Base-by-base conservation (phyloP, 75 land plant genomes). In the Chamaecyparis obtusa region DNA sequence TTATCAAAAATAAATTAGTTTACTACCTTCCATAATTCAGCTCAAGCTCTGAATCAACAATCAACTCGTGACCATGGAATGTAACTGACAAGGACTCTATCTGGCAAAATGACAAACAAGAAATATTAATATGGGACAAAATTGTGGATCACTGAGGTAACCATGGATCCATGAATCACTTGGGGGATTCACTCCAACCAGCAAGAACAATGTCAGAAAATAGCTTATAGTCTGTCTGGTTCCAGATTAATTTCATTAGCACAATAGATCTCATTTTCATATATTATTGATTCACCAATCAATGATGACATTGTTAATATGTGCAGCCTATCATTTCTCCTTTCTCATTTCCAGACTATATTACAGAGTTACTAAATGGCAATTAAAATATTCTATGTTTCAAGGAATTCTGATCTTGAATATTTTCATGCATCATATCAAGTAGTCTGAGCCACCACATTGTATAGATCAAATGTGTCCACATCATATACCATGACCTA, bases 1-100 rank as follows among this genome's bases (percentile, higher is more conserved):
- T 3, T 49, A 41, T 86, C 86, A 55, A 9, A 86, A 55, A 44
- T 9, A 43, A 19, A 64, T 37, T 19, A 39, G n/a, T 8, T 41
- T n/a, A 74, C 16, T 89, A 97, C 98, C 99, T 96, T 82, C 99
- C 99, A 95, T 97, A 97, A 48, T 97, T 97, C 35, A 97, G 95
- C 87, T 97, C 99, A 48, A 97, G 86, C 39, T 92, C 94, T 72
- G 98, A 93, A 88, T 97, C 99, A 46, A 95, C 96, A 57, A 97
- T 94, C 9, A 97, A 94, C 60, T 97, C 99, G 86, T 97, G 99
- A 1, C 99, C 99, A 92, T 97, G 99, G 87, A 97, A 97, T 8
- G 99, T 97, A 46, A 97, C 90, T 35, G 97, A 93, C 77, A 97
- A 86, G 24, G 96, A 94, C 69, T 97, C 99, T 37, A 97, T 97